phyloP scores from a whole-genome alignment of 2,329 filamentous ascomycete genomes.

The Claviceps pazoutovae region DNA sequence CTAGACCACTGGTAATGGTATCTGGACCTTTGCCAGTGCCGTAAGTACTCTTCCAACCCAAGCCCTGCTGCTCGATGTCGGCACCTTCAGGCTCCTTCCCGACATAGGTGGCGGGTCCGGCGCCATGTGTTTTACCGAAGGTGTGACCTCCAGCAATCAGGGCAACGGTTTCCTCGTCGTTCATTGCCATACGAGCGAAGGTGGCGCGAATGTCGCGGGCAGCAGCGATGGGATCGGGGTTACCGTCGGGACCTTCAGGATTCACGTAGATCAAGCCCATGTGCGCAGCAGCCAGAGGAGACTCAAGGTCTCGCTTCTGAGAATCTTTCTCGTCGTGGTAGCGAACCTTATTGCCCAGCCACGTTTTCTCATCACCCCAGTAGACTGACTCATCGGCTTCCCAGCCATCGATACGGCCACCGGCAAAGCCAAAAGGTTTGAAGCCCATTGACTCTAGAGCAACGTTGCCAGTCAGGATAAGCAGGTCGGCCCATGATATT shows the following conservation, averaged over 20 bases:
- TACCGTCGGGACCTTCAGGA: constrained; percentile 62
- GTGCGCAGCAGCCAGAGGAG: constrained; percentile 48
- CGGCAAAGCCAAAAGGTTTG: constrained; percentile 60
- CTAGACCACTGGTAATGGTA: constrained; percentile 62
- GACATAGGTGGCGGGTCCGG: constrained; percentile 47
- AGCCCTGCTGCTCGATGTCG: constrained; percentile 49
- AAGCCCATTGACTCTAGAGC: constrained; percentile 66
- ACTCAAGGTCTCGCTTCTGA: constrained; percentile 50
- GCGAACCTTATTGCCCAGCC: constrained; percentile 60
- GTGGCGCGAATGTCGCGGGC: constrained; percentile 60
- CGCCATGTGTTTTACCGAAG: constrained; percentile 72
- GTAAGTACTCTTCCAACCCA: constrained; percentile 58
- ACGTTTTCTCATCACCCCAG: constrained; percentile 65
- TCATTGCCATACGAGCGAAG: constrained; percentile 71
- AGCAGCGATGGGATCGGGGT: constrained; percentile 54
- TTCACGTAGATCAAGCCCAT: constrained; percentile 77
- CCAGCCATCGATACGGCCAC: constrained; percentile 58
- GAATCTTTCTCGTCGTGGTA: constrained; percentile 41
- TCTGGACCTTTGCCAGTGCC: constrained; percentile 54
- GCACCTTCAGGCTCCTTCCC: constrained; percentile 55
- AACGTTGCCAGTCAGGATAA: constrained; percentile 61
- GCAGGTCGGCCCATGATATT: constrained; percentile 66
- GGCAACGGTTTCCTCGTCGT: constrained; percentile 69
- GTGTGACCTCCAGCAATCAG: constrained; percentile 66
- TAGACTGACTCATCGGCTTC: constrained; percentile 64